These are phyloP conservation scores for Paraconiothyrium brasiliense DNA, from an alignment of 2,329 filamentous ascomycete genomes.

Conservation along the genomic window DNA sequence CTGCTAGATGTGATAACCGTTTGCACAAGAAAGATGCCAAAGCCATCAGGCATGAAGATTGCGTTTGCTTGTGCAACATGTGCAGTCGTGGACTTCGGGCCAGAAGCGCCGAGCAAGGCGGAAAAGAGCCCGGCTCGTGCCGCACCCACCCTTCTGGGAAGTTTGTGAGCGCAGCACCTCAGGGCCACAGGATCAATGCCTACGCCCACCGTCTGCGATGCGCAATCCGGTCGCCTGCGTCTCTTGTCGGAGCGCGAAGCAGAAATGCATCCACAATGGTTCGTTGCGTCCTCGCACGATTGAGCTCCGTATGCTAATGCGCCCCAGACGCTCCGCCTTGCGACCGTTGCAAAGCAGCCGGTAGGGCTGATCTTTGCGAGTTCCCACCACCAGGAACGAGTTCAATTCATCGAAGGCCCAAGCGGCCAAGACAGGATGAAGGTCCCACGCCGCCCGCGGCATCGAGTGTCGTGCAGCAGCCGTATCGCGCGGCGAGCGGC, in stretches of 20 bases:
- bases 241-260: constrained; percentile 51
- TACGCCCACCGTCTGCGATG: constrained; percentile 32
- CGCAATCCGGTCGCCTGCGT: constrained; percentile 52
- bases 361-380: constrained; percentile 43
- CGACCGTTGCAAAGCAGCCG: constrained; percentile 48
- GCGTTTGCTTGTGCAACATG: no score
- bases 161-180: background rate
- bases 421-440: constrained; percentile 44
- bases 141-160: background rate
- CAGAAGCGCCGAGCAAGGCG: background rate
- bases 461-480: constrained; percentile 21
- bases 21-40: no score
- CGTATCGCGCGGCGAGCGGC: constrained; percentile 33
- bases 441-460: constrained; percentile 30
- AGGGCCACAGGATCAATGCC: constrained; percentile 11
- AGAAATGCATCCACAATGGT: constrained; percentile 50
- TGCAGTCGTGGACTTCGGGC: background rate
- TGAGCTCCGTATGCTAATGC: constrained; percentile 4
- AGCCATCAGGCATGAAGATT: no score
- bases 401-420: constrained; percentile 49
- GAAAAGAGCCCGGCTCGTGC: background rate
- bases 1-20: no score
- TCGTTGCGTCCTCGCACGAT: background rate
- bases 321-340: constrained; percentile 46
- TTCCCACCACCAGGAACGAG: constrained; percentile 51